A percentile compares a stretch with the other conserved stretches of the same genome.
These are phyloP conservation scores for Lunularia cruciata DNA, from an alignment of 225 moss, liverwort and hornwort species.

Conservation along the genomic window DNA sequence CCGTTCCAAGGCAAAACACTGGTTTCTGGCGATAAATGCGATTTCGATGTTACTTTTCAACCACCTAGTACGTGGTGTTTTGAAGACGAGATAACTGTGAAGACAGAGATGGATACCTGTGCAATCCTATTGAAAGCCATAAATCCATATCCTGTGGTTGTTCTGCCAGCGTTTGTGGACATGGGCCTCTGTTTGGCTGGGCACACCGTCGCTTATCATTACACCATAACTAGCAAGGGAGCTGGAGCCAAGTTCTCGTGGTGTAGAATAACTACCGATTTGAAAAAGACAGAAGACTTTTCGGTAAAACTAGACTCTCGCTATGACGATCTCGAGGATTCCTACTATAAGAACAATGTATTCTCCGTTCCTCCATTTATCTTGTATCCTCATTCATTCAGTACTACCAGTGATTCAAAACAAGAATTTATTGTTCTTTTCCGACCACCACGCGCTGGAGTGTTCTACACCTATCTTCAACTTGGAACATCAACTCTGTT, in stretches of 20 bases:
- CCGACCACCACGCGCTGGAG: conserved; percentile 51
- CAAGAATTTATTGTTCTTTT: conserved; percentile 81
- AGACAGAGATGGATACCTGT: conserved; percentile 65
- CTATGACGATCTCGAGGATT: conserved; percentile 50
- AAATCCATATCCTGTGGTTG: conserved; percentile 65
- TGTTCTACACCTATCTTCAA: conserved; percentile 44
- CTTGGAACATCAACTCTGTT: conserved; percentile 52
- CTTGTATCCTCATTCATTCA: conserved; percentile 50
- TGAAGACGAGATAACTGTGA: conserved; percentile 49
- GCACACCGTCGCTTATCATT: conserved; percentile 46
- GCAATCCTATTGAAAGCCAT: conserved; percentile 53
- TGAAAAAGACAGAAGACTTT: not conserved
- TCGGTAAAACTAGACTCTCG: conserved; percentile 36
- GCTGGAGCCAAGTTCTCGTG: conserved; percentile 53
- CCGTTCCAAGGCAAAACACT: conserved; percentile 75
- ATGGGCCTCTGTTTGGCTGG: conserved; percentile 66
- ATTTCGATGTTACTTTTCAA: conserved; percentile 59
- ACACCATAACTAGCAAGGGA: conserved; percentile 48
- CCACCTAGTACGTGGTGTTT: conserved; percentile 49
- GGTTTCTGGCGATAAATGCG: conserved; percentile 66
- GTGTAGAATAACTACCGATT: not conserved
- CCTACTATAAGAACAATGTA: conserved; percentile 48
- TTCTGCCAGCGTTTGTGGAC: conserved; percentile 60
- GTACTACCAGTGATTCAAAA: conserved; percentile 45
- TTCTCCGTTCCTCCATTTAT: conserved; percentile 62